Evolutionary conservation across 495 filamentous ascomycete genomes (phyloP).

Genomic region (Cenococcum geophilum): DNA sequence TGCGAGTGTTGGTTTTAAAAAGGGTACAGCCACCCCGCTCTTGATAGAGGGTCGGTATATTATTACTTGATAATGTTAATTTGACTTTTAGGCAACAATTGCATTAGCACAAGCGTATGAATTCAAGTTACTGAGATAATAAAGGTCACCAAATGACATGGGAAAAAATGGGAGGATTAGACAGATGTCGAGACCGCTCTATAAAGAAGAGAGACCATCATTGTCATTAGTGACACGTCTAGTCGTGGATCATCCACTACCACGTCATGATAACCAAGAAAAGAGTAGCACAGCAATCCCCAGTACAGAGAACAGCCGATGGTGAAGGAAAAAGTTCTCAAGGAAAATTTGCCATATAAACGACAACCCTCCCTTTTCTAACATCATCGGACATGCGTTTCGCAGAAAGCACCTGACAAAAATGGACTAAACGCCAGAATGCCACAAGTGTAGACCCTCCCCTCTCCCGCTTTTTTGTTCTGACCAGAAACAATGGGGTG

Average conservation of each 20-base stretch:
- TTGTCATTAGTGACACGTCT: conserved; percentile 19
- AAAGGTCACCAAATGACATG: no score
- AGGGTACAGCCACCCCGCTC: no score
- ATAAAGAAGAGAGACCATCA: conserved; percentile 25
- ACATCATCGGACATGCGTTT: conserved; percentile 13
- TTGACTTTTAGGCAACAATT: no score
- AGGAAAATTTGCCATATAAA: conserved; percentile 7
- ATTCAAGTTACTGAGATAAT: no score
- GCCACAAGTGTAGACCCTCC: conserved; percentile 20
- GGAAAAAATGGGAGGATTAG: no score
- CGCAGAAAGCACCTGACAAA: conserved; percentile 13
- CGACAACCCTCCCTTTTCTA: conserved; percentile 18
- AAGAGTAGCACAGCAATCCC: conserved; percentile 21
- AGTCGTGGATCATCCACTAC: conserved; percentile 19
- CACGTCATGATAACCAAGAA: conserved; percentile 28
- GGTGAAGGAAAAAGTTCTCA: not conserved
- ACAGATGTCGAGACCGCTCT: conserved; percentile 6
- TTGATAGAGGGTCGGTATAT: no score
- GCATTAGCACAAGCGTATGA: no score
- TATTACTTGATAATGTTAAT: no score
- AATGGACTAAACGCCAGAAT: conserved; percentile 26
- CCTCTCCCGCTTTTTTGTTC: conserved; percentile 20
- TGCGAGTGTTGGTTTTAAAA: no score
- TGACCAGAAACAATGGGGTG: conserved; percentile 5
- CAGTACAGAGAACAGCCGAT: conserved; percentile 17